These are phyloP conservation scores for Hypomontagnella monticulosa DNA, from an alignment of 495 filamentous ascomycete genomes.

Conservation along the genomic window DNA sequence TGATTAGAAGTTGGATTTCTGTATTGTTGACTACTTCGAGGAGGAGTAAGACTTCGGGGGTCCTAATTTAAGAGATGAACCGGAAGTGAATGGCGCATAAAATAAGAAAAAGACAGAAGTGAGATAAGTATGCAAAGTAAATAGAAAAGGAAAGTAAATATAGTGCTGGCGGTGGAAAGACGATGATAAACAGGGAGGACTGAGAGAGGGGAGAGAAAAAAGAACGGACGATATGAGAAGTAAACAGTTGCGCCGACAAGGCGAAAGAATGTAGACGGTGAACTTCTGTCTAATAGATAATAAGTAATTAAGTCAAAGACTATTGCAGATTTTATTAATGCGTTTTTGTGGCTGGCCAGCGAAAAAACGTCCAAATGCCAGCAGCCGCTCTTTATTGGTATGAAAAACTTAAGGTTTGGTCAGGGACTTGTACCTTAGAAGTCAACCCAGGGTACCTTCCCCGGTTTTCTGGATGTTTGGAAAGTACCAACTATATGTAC, in stretches of 20 bases:
- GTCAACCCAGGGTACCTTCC: constrained; percentile 13
- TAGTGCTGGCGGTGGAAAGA: constrained; percentile 4
- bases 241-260: constrained; percentile 36
- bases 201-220: constrained; percentile 15
- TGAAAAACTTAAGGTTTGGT: background rate
- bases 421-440: background rate
- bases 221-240: constrained; percentile 29
- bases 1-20: background rate
- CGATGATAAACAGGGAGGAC: background rate
- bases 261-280: constrained; percentile 39
- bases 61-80: no score
- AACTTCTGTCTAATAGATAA: constrained; percentile 2
- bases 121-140: background rate
- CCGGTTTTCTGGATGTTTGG: constrained; percentile 12
- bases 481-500: background rate
- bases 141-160: constrained; percentile 1
- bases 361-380: constrained; percentile 23
- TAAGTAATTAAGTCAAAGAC: background rate
- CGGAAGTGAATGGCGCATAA: background rate
- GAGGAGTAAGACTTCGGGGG: no score
- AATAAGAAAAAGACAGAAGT: background rate
- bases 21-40: no score
- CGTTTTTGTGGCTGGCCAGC: constrained; percentile 35
- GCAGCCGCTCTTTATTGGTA: constrained; percentile 18
- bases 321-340: background rate